A percentile compares a stretch with the other conserved stretches of the same genome.
These are phyloP conservation scores for Clonostachys chloroleuca DNA, from an alignment of 2,329 filamentous ascomycete species.

Conservation along the genomic window DNA sequence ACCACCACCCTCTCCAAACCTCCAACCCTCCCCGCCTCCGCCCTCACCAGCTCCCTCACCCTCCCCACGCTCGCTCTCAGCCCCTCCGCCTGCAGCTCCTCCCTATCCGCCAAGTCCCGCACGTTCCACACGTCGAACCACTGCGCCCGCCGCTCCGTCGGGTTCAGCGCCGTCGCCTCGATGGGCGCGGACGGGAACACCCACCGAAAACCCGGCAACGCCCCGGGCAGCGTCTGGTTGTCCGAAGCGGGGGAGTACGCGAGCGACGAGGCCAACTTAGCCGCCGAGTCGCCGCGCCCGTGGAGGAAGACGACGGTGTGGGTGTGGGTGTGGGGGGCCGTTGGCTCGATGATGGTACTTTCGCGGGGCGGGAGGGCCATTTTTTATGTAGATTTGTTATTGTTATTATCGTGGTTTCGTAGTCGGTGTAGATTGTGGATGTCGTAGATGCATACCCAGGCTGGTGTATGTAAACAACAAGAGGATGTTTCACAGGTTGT, in stretches of 20 bases:
- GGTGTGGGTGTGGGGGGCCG: conserved; percentile 23
- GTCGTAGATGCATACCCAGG: too few relatives aligned
- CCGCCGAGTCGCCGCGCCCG: conserved; percentile 33
- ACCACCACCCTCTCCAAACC: conserved; percentile 33
- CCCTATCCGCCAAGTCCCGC: conserved; percentile 27
- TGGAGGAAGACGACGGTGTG: conserved; percentile 41
- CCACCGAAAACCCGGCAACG: conserved; percentile 41
- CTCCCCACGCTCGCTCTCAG: conserved; percentile 27
- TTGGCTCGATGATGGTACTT: too few relatives aligned
- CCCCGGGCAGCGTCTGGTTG: conserved; percentile 24
- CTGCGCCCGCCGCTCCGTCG: conserved; percentile 39
- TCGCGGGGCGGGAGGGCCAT: too few relatives aligned
- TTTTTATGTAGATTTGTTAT: too few relatives aligned
- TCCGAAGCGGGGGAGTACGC: conserved; percentile 19
- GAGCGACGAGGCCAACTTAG: conserved; percentile 22
- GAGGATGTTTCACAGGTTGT: too few relatives aligned
- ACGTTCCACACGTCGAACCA: conserved; percentile 49
- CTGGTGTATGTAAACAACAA: too few relatives aligned
- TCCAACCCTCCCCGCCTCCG: conserved; percentile 26
- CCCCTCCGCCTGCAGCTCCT: conserved; percentile 34
- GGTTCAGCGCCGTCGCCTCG: conserved; percentile 15
- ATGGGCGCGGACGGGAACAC: conserved; percentile 40
- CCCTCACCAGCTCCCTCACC: conserved; percentile 21
- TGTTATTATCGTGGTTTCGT: too few relatives aligned
- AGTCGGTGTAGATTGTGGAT: too few relatives aligned